Evolutionary conservation across 352 stramenopile species (phyloP).

Genomic region (Thalassiosira ordinaria): DNA sequence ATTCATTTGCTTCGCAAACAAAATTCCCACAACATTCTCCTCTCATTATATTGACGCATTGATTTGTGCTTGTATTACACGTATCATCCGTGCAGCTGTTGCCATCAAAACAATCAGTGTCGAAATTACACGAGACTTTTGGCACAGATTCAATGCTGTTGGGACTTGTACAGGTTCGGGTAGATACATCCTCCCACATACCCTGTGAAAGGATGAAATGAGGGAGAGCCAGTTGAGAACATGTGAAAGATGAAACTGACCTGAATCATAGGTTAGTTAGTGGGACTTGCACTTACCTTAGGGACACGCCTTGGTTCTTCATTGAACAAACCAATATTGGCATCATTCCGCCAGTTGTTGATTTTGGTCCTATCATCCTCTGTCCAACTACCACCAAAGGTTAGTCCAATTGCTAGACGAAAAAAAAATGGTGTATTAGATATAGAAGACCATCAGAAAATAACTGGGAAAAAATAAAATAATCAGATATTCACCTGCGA

Average conservation of each 20-base stretch:
- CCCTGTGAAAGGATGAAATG: too few relatives aligned
- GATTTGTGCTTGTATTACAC: background rate
- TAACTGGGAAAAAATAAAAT: too few relatives aligned
- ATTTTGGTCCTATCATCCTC: background rate
- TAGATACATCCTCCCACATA: background rate
- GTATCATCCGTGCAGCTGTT: background rate
- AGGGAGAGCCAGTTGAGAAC: too few relatives aligned
- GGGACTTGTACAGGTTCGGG: background rate
- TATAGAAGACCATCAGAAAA: too few relatives aligned
- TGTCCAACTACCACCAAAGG: background rate
- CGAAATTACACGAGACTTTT: background rate
- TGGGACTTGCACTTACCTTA: too few relatives aligned
- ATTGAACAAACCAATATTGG: too few relatives aligned
- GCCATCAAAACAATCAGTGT: background rate
- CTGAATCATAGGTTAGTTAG: too few relatives aligned
- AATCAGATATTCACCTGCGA: too few relatives aligned
- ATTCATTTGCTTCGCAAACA: background rate
- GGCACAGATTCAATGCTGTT: background rate
- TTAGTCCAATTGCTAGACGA: background rate
- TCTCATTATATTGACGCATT: background rate
- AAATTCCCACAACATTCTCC: background rate
- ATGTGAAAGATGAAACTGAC: too few relatives aligned
- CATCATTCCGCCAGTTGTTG: background rate
- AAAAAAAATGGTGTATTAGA: too few relatives aligned
- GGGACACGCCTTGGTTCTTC: too few relatives aligned